These are phyloP conservation scores for Dactylonectria macrodidyma DNA, from an alignment of 2,329 filamentous ascomycete genomes.

Conservation along the genomic window DNA sequence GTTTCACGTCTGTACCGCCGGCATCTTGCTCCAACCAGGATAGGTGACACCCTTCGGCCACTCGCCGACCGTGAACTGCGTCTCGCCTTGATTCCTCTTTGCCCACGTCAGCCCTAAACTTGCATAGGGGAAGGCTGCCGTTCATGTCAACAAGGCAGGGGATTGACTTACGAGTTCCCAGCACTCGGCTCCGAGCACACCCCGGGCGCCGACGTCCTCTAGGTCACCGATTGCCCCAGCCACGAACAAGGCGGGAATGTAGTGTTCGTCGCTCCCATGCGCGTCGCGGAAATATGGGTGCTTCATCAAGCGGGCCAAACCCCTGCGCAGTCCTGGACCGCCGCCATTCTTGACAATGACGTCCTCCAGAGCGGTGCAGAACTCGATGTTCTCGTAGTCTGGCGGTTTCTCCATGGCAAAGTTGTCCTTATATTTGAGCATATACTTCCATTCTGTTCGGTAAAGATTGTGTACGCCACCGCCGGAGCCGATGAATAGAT, in stretches of 20 bases:
- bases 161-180: background rate
- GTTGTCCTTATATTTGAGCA: constrained; percentile 2
- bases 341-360: constrained; percentile 1
- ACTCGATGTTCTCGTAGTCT: background rate
- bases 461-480: background rate
- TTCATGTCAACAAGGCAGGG: no score
- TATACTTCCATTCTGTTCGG: background rate
- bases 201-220: background rate
- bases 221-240: background rate
- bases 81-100: no score
- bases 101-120: no score
- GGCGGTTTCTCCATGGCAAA: constrained; percentile 1
- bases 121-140: no score
- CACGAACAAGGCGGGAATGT: background rate
- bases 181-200: background rate
- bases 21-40: no score
- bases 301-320: background rate
- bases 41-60: no score
- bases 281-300: background rate
- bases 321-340: background rate
- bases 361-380: background rate
- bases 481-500: background rate
- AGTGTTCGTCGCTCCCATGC: background rate
- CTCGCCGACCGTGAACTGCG: no score
- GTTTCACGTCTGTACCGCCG: no score